Evolutionary conservation across 2,329 filamentous ascomycete species (phyloP).

Genomic region (Diaporthe ilicicola): DNA sequence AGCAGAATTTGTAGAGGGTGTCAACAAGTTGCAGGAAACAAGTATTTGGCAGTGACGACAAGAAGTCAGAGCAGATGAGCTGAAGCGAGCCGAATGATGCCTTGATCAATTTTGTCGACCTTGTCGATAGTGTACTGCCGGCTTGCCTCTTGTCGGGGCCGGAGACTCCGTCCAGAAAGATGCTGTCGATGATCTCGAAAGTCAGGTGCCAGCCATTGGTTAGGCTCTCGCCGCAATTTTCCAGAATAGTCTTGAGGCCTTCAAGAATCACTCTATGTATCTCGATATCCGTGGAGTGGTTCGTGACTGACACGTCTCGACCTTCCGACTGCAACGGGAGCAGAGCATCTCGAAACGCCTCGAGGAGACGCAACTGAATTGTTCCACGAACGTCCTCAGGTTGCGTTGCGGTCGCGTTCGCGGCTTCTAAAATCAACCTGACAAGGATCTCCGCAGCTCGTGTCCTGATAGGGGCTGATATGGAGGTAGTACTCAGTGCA

Average conservation of each 20-base stretch:
- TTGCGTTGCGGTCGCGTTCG: slow-evolving; percentile 62
- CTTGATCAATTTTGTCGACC: slow-evolving; percentile 79
- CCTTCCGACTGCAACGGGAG: slow-evolving; percentile 63
- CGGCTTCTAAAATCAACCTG: slow-evolving; percentile 64
- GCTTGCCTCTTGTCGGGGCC: slow-evolving; percentile 44
- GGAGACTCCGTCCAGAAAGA: slow-evolving; percentile 66
- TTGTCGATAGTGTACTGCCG: slow-evolving; percentile 54
- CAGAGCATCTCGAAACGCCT: slow-evolving; percentile 70
- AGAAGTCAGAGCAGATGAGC: slow-evolving; percentile 93
- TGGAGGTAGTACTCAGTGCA: slow-evolving; percentile 56
- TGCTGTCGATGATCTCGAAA: slow-evolving; percentile 84
- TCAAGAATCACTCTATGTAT: slow-evolving; percentile 84
- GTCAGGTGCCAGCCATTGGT: slow-evolving; percentile 85
- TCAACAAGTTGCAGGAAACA: slow-evolving; percentile 84
- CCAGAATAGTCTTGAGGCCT: slow-evolving; percentile 81
- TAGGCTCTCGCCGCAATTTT: slow-evolving; percentile 87
- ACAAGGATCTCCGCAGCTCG: slow-evolving; percentile 73
- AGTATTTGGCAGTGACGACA: slow-evolving; percentile 74
- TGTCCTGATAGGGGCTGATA: slow-evolving; percentile 61
- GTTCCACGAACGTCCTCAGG: slow-evolving; percentile 60
- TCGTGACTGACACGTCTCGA: slow-evolving; percentile 62
- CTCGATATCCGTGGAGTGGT: slow-evolving; percentile 74
- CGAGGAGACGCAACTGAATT: slow-evolving; percentile 77
- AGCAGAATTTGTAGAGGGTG: slow-evolving; percentile 88
- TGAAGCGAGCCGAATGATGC: slow-evolving; percentile 90